A percentile compares a stretch with the other conserved stretches of the same genome.
Evolutionary conservation across 2,329 filamentous ascomycete species (phyloP).

Genomic region (Phaeosphaeria sp.): DNA sequence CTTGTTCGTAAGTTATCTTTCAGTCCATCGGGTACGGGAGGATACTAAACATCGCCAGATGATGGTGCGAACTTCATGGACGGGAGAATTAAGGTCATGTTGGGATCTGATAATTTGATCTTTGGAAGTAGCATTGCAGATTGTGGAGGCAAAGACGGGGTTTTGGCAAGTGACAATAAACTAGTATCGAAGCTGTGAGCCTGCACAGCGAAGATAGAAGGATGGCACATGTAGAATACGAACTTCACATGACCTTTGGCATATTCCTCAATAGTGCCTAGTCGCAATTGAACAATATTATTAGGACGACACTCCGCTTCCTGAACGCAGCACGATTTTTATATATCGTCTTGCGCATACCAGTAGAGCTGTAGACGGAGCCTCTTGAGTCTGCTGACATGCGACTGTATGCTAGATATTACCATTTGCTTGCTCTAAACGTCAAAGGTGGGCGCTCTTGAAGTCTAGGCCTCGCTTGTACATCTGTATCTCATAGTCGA

Average conservation of each 20-base stretch:
- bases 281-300: no score
- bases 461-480: no score
- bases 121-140: conserved; percentile 13
- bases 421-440: no score
- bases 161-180: conserved; percentile 9
- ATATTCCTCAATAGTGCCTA: background rate
- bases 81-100: conserved; percentile 10
- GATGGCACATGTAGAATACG: background rate
- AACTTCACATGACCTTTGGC: background rate
- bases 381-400: no score
- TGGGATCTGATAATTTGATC: conserved; percentile 16
- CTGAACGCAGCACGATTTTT: conserved; percentile 27
- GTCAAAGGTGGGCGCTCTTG: no score
- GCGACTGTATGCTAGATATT: no score
- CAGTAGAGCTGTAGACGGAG: no score
- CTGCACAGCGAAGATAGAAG: no score
- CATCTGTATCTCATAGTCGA: no score
- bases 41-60: background rate
- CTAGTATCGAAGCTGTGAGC: background rate
- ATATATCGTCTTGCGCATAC: background rate
- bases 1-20: conserved; percentile 11
- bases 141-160: conserved; percentile 14
- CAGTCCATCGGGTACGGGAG: background rate
- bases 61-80: conserved; percentile 22
- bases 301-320: background rate